Conservation (phyloP, 164 flowering plant genomes). For the Magnolia officinalis region DNA sequence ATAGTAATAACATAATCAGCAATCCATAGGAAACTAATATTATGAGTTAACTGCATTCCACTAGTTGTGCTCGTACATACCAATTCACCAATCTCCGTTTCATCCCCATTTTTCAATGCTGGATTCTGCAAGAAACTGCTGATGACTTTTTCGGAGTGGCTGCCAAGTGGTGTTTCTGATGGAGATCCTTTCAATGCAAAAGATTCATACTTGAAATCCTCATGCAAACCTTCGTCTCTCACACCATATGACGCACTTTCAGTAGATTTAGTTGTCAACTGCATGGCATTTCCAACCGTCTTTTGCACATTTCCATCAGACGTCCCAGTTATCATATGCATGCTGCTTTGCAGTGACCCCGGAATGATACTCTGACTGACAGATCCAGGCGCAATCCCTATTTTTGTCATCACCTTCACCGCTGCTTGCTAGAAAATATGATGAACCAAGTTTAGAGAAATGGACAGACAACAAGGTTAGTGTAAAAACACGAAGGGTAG, state of each 20-base stretch:
- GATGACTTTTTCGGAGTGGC: slow-evolving; percentile 63
- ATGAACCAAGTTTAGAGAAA: slow-evolving; percentile 10
- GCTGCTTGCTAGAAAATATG: slow-evolving; percentile 48
- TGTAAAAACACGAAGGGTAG: background rate
- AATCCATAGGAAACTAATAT: too few relatives aligned
- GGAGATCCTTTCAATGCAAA: slow-evolving; percentile 26
- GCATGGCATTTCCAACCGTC: slow-evolving; percentile 32
- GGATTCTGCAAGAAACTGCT: slow-evolving; percentile 61
- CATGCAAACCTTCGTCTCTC: slow-evolving; percentile 13
- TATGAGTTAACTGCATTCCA: too few relatives aligned
- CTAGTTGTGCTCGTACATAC: slow-evolving; percentile 31
- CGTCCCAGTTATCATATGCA: slow-evolving; percentile 27
- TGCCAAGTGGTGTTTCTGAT: slow-evolving; percentile 29
- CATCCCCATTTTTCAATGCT: slow-evolving; percentile 38
- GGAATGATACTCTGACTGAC: slow-evolving; percentile 44
- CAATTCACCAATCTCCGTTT: slow-evolving; percentile 29
- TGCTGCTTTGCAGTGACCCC: slow-evolving; percentile 41
- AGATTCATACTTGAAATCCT: slow-evolving; percentile 16
- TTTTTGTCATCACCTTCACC: slow-evolving; percentile 52
- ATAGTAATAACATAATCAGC: too few relatives aligned
- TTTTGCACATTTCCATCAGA: slow-evolving; percentile 25
- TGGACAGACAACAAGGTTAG: background rate
- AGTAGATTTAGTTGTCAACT: slow-evolving; percentile 28
- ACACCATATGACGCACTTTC: slow-evolving; percentile 22
- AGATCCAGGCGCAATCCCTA: slow-evolving; percentile 48